phyloP scores from a whole-genome alignment of 768 basidiomycete genomes.

The Amanita rimosa region DNA sequence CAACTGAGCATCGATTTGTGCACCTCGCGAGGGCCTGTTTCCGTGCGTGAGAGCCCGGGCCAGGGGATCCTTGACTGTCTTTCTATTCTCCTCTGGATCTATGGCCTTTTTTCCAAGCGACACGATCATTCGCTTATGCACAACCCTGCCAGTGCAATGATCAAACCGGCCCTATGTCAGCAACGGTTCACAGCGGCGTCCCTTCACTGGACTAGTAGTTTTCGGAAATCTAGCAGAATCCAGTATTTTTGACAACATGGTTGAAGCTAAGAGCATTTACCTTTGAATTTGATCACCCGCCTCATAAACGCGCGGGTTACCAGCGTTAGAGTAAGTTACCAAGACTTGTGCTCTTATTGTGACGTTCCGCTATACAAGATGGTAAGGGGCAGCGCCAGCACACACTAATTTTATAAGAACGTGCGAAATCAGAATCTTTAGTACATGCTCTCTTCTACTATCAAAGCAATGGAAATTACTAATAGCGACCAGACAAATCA shows the following conservation, averaged over 20 bases:
- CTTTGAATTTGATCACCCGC: conserved; percentile 26
- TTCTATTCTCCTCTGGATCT: conserved; percentile 18
- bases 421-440: no score
- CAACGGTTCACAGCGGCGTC: no score
- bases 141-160: not conserved
- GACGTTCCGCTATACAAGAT: no score
- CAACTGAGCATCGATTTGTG: conserved; percentile 45
- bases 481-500: not conserved
- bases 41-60: conserved; percentile 41
- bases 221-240: conserved; percentile 5
- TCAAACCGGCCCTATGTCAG: no score
- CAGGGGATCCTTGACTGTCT: conserved; percentile 31
- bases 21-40: conserved; percentile 46
- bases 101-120: conserved; percentile 18
- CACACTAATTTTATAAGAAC: no score
- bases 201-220: conserved; percentile 7
- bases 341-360: no score
- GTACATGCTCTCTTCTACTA: no score
- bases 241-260: no score
- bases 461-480: not conserved
- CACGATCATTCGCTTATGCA: conserved; percentile 22
- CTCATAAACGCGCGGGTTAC: no score
- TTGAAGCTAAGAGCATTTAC: no score
- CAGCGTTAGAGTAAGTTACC: no score
- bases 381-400: no score